These are phyloP conservation scores for Selenicereus undatus DNA, from an alignment of 148 eudicot genomes.

Conservation along the genomic window DNA sequence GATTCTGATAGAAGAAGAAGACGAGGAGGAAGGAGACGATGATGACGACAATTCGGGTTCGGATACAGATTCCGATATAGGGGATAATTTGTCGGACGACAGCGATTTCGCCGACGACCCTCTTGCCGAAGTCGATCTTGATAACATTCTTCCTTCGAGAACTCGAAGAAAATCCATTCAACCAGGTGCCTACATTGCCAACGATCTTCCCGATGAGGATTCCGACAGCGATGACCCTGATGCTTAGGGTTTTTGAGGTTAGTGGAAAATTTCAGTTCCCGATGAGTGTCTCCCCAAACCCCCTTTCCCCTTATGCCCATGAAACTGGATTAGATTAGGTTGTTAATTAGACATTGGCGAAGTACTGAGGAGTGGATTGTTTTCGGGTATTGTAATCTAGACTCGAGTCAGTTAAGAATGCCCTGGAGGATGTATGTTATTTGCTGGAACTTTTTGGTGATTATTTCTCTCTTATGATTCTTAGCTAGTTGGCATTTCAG, in stretches of 20 bases:
- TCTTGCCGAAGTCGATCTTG: slow-evolving; percentile 75
- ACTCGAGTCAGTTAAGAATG: neutral
- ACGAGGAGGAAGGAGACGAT: slow-evolving; percentile 37
- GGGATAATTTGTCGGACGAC: slow-evolving; percentile 33
- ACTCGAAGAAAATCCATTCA: slow-evolving; percentile 45
- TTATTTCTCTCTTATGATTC: neutral
- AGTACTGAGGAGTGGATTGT: neutral
- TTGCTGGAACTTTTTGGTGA: neutral
- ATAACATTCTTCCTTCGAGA: slow-evolving; percentile 77
- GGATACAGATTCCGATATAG: slow-evolving; percentile 23
- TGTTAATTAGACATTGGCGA: neutral
- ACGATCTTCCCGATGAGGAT: slow-evolving; percentile 22
- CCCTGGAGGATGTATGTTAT: neutral
- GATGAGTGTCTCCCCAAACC: neutral
- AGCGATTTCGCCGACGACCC: slow-evolving; percentile 75
- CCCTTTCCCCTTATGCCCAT: too few relatives aligned
- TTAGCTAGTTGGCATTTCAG: neutral
- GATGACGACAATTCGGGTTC: slow-evolving; percentile 30
- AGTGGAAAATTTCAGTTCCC: neutral
- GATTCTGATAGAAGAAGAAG: slow-evolving; percentile 47
- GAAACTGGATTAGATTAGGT: neutral
- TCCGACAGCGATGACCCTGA: slow-evolving; percentile 39
- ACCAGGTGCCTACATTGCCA: slow-evolving; percentile 43
- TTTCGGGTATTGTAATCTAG: neutral
- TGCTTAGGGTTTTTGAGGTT: slow-evolving; percentile 29